Percentiles rank a stretch among this genome's conserved stretches.
phyloP scores from a whole-genome alignment of 805 yeast genomes.

The Pichia exigua region DNA sequence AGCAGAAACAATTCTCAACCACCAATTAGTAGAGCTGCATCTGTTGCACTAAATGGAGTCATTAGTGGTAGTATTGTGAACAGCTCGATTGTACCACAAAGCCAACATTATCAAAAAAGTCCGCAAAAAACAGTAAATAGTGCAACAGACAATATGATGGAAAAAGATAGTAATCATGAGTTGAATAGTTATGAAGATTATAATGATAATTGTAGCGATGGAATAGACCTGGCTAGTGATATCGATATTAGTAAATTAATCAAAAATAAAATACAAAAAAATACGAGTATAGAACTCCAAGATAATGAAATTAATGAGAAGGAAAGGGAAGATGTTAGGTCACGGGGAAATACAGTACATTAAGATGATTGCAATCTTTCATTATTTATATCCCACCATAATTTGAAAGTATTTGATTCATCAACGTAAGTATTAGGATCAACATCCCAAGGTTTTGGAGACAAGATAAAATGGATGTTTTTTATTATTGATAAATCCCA shows the following conservation, averaged over 20 bases:
- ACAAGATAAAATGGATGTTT: slow-evolving; percentile 48
- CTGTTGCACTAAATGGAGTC: slow-evolving; percentile 1
- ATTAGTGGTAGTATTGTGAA: background rate
- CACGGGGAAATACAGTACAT: background rate
- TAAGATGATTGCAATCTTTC: slow-evolving; percentile 20
- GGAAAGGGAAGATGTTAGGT: background rate
- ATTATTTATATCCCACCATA: slow-evolving; percentile 43
- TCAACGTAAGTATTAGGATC: slow-evolving; percentile 25
- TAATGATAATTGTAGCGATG: background rate
- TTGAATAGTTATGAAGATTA: background rate
- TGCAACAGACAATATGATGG: background rate
- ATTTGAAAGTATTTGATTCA: slow-evolving; percentile 38
- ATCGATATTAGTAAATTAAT: background rate
- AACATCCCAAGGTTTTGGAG: slow-evolving; percentile 57
- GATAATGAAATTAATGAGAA: background rate
- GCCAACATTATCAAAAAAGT: slow-evolving; percentile 8
- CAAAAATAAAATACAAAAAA: background rate
- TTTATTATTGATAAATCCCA: slow-evolving; percentile 44
- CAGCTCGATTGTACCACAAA: slow-evolving; percentile 7
- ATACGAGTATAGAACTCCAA: background rate
- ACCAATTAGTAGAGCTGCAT: slow-evolving; percentile 5
- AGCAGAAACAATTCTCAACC: background rate
- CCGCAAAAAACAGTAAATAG: slow-evolving; percentile 6
- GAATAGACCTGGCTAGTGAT: background rate
- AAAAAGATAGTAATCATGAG: background rate